Base-by-base conservation (phyloP, 1,284 basidiomycete species). In the Athelia sp. region DNA sequence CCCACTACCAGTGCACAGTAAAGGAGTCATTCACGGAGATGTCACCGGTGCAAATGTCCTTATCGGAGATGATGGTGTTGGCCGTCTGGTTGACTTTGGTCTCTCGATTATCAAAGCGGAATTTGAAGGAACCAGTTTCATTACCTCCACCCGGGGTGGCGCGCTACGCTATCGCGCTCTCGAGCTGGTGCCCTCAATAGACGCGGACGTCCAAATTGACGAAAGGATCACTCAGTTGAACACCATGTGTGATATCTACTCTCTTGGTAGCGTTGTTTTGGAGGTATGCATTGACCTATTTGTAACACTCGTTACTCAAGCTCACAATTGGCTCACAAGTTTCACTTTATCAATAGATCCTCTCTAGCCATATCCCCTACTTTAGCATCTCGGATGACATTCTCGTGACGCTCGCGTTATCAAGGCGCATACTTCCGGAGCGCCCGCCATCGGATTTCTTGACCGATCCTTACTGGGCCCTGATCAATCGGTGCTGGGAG, bases 61-160 rank as follows among this genome's bases (percentile, higher is more conserved):
- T 21, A 65, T 71, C 40, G 55, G 52, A 35, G 58, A 59, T 22
- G 53, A 61, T 2, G 58, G 58, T 3, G 47, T 49, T 15, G 60
- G 64, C 0, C 52, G 55, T 34, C 49, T 68, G 9, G 52, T 56
- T 4, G 70, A 73, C 48, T 73, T 72, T 45, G 71, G 70, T 11
- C 58, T 71, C 11, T 72, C 71, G 0, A 61, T 54, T 26, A 56
- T 71, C 46, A 56, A 65, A 21, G 59, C 59, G 29, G 69, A 69
- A 31, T 60, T 62, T 13, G 58, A 60, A 22, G 62, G 59, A 4
- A 58, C 56, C 1, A 61, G 63, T 0, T 62, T 61, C 45, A 52
- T 60, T 23, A 64, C 61, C 1, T 68, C 67, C 10, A 62, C 62
- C 8, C 54, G 66, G 8, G 60, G 60, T 29, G 70, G 68, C 11